phyloP scores from a whole-genome alignment of 805 yeast species.

The Ogataea pilisensis region DNA sequence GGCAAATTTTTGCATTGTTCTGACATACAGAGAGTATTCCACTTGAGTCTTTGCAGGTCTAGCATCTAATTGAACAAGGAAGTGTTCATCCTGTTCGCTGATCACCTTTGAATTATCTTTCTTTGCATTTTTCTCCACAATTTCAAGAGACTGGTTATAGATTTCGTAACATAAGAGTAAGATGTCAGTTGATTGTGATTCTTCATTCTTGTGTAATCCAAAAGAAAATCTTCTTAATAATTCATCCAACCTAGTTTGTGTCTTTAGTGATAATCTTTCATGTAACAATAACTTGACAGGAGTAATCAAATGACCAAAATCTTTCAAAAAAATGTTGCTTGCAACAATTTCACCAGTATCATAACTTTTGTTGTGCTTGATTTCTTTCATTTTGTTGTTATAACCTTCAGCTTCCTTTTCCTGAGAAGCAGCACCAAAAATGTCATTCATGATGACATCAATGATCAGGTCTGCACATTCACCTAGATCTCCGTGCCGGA shows the following conservation, averaged over 20 bases:
- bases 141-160: slow-evolving; percentile 46
- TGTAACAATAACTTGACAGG: slow-evolving; percentile 66
- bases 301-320: slow-evolving; percentile 52
- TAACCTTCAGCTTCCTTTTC: slow-evolving; percentile 96
- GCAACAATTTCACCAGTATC: slow-evolving; percentile 83
- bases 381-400: slow-evolving; percentile 80
- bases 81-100: slow-evolving; percentile 46
- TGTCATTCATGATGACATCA: slow-evolving; percentile 82
- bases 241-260: slow-evolving; percentile 75
- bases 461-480: slow-evolving; percentile 54
- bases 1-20: slow-evolving; percentile 68
- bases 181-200: slow-evolving; percentile 51
- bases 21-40: slow-evolving; percentile 53
- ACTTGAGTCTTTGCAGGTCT: slow-evolving; percentile 49
- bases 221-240: slow-evolving; percentile 67
- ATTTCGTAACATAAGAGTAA: slow-evolving; percentile 72
- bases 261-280: slow-evolving; percentile 62
- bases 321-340: slow-evolving; percentile 51
- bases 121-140: slow-evolving; percentile 16
- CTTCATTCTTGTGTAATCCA: slow-evolving; percentile 75
- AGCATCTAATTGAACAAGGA: slow-evolving; percentile 67
- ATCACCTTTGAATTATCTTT: slow-evolving; percentile 15
- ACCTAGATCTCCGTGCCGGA: slow-evolving; percentile 73
- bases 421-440: slow-evolving; percentile 86
- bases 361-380: slow-evolving; percentile 80